Evolutionary conservation across 129 eudicot genomes (phyloP).

Genomic region (Deinandra increscens): DNA sequence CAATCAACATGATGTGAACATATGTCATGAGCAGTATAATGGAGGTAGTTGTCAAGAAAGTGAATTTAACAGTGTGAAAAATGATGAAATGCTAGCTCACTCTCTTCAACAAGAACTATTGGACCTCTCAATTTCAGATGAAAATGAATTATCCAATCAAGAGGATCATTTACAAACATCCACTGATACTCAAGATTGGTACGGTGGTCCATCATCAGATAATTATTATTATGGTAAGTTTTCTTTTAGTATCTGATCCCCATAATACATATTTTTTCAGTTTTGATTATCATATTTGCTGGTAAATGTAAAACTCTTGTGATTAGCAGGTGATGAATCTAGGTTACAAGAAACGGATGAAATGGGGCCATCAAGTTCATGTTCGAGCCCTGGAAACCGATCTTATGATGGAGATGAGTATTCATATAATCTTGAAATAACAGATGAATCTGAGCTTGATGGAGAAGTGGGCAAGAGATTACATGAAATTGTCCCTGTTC

Average conservation of each 20-base stretch:
- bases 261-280: too few relatives aligned
- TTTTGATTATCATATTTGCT: neutral
- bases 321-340: constrained; percentile 50
- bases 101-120: constrained; percentile 78
- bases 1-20: constrained; percentile 57
- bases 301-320: neutral
- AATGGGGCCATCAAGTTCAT: constrained; percentile 58
- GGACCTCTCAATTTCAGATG: constrained; percentile 57
- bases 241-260: neutral
- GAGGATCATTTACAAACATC: constrained; percentile 39
- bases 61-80: constrained; percentile 38
- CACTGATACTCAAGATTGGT: constrained; percentile 42
- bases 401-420: constrained; percentile 74
- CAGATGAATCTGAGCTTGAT: constrained; percentile 81
- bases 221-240: constrained; percentile 53
- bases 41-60: constrained; percentile 39
- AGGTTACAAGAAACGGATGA: constrained; percentile 51
- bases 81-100: constrained; percentile 64
- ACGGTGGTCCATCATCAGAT: constrained; percentile 35
- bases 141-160: constrained; percentile 36
- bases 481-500: constrained; percentile 75
- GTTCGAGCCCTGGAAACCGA: constrained; percentile 75
- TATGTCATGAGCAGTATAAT: constrained; percentile 51
- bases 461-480: constrained; percentile 92
- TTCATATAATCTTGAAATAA: constrained; percentile 54